Base-by-base conservation (phyloP, 2,329 filamentous ascomycete genomes). In the Diaporthe citrichinensis region DNA sequence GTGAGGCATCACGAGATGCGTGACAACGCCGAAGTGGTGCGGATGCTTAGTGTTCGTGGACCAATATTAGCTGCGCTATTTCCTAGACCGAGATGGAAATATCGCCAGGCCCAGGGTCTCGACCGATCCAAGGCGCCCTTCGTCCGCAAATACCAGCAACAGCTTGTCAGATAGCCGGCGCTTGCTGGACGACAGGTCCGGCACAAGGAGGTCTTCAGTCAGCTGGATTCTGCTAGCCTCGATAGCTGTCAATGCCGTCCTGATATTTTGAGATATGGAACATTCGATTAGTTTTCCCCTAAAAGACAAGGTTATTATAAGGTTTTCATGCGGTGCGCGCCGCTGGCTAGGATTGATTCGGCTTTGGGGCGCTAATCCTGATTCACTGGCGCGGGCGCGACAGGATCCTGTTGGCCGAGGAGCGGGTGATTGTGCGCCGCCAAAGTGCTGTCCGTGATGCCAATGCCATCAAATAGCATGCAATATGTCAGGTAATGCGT, bases 321-420 rank as follows among this genome's bases (percentile, higher is more conserved):
- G 62, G 46, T 68, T 68, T n/a, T 68, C 15, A 68, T 68, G 62
- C 62, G 62, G 62, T 8, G 62, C 46, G 62, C 31, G 20, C 62
- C 62, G 62, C 39, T 68, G 62, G 62, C 14, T 31, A 68, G 46
- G 23, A 49, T 8, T 68, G 23, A 17, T 51, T 36, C 28, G 49
- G 44, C n/a, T 15, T 25, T 31, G 12, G 36, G 23, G 39, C 28
- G 44, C 62, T 68, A 53, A 28, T 53, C 31, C 62, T 23, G 28
- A 53, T 39, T 39, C 34, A 31, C n/a, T 25, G 31, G 62, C 62
- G 44, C 62, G 9, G 44, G 41, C 6, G 31, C 46, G 31, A 53
- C 15, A 9, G 31, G n/a, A 53, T 68, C 31, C 31, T 39, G 62
- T 68, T 39, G 46, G 62, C 62, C 31, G 46, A 53, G 20, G 62